Conservation (phyloP, 1,284 basidiomycete species). For the Cutaneotrichosporon sp. region DNA sequence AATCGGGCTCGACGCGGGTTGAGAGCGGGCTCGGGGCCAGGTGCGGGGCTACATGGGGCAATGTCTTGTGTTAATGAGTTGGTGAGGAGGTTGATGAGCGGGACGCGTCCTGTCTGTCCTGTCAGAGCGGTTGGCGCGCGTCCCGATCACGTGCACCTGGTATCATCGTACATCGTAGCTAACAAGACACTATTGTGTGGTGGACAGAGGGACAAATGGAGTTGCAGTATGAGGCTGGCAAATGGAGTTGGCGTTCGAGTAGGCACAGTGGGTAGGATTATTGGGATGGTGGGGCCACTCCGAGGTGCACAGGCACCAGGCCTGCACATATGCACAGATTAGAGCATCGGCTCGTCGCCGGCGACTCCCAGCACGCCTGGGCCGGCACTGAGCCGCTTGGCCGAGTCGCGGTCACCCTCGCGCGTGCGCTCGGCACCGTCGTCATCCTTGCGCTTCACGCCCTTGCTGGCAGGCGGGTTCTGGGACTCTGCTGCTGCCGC, state of each 20-base stretch:
- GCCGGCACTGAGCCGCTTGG: constrained; percentile 41
- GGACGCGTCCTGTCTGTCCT: no score
- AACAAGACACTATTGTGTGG: constrained; percentile 3
- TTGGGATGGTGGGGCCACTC: background rate
- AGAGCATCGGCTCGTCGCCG: constrained; percentile 7
- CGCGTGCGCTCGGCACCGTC: constrained; percentile 21
- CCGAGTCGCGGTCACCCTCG: constrained; percentile 18
- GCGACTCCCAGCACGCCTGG: constrained; percentile 23
- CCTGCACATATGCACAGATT: background rate
- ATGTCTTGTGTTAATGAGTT: background rate
- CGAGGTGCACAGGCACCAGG: background rate
- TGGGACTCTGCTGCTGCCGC: background rate
- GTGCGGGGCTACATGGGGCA: background rate
- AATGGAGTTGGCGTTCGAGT: background rate
- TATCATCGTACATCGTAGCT: constrained; percentile 2
- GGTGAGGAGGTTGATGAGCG: background rate
- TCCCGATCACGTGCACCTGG: background rate
- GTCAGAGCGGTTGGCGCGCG: no score
- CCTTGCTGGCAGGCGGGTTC: constrained; percentile 7
- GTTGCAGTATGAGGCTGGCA: background rate
- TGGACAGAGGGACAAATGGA: constrained; percentile 1
- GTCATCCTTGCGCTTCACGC: constrained; percentile 39
- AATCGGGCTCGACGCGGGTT: background rate
- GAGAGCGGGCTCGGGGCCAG: background rate
- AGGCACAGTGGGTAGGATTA: background rate